These are phyloP conservation scores for Calophaca sinica DNA, from an alignment of 306 rosid species.

Conservation along the genomic window DNA sequence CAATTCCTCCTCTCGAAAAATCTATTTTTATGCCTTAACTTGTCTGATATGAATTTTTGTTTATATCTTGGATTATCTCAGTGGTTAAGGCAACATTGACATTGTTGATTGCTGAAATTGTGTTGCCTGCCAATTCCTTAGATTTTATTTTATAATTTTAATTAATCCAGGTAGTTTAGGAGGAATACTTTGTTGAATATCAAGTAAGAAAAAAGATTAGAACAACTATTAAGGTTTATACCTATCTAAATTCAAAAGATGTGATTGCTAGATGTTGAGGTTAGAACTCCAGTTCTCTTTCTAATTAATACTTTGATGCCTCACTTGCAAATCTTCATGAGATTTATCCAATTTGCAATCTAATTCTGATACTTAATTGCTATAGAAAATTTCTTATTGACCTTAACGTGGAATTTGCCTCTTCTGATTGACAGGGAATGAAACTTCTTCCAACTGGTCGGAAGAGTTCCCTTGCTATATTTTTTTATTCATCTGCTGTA, in stretches of 20 bases:
- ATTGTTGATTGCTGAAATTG: constrained; percentile 14
- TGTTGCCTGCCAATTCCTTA: constrained; percentile 21
- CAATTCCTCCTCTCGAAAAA: constrained; percentile 18
- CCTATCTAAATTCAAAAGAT: constrained; percentile 26
- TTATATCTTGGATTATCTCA: constrained; percentile 24
- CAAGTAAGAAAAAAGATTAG: not conserved
- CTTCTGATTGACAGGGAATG: constrained; percentile 79
- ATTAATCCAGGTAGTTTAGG: constrained; percentile 1
- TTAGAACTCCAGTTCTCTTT: constrained; percentile 3
- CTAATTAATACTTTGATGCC: constrained; percentile 22
- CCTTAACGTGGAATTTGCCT: constrained; percentile 37
- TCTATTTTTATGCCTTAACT: constrained; percentile 14
- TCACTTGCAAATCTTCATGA: not conserved
- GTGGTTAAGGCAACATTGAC: constrained; percentile 34
- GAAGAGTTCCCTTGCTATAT: constrained; percentile 76
- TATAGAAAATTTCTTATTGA: constrained; percentile 17
- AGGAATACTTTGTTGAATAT: constrained; percentile 35
- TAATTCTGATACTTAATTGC: constrained; percentile 30
- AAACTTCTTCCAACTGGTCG: constrained; percentile 97
- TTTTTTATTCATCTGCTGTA: constrained; percentile 79
- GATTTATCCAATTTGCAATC: constrained; percentile 16
- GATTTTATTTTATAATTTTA: constrained; percentile 26
- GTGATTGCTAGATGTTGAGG: constrained; percentile 23
- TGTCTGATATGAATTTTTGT: constrained; percentile 10
- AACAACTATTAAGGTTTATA: constrained; percentile 1